Evolutionary conservation across 306 rosid genomes (phyloP).

Genomic region (Trichosanthes truncata): DNA sequence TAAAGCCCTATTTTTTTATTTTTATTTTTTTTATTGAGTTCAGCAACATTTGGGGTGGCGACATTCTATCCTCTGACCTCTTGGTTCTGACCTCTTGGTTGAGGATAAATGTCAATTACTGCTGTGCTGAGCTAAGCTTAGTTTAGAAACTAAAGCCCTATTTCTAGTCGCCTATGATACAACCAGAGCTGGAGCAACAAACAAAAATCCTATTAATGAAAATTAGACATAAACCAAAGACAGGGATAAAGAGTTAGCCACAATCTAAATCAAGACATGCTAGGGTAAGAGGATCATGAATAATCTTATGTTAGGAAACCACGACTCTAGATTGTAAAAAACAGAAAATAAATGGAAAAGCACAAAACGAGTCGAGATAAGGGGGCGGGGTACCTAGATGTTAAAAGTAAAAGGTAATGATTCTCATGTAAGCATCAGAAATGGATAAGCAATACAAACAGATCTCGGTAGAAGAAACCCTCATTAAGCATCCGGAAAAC

Average conservation of each 20-base stretch:
- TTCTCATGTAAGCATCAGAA: constrained; percentile 20
- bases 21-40: too few species aligned
- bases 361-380: not conserved
- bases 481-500: constrained; percentile 14
- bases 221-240: not conserved
- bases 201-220: not conserved
- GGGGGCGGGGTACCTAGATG: not conserved
- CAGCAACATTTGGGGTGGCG: too few species aligned
- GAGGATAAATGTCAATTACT: too few species aligned
- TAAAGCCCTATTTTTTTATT: not conserved
- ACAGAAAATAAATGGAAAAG: not conserved
- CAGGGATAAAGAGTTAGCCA: not conserved
- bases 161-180: not conserved
- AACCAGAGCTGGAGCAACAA: not conserved
- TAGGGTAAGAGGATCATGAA: not conserved
- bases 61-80: too few species aligned
- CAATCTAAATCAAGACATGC: not conserved
- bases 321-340: not conserved
- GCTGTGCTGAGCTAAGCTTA: too few species aligned
- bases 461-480: constrained; percentile 15
- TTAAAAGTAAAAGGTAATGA: not conserved
- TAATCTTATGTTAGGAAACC: not conserved
- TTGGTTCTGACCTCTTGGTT: too few species aligned
- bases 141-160: not conserved
- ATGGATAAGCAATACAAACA: constrained; percentile 18